These are phyloP conservation scores for Neonothopanus nambi DNA, from an alignment of 1,284 basidiomycete genomes.

Conservation along the genomic window DNA sequence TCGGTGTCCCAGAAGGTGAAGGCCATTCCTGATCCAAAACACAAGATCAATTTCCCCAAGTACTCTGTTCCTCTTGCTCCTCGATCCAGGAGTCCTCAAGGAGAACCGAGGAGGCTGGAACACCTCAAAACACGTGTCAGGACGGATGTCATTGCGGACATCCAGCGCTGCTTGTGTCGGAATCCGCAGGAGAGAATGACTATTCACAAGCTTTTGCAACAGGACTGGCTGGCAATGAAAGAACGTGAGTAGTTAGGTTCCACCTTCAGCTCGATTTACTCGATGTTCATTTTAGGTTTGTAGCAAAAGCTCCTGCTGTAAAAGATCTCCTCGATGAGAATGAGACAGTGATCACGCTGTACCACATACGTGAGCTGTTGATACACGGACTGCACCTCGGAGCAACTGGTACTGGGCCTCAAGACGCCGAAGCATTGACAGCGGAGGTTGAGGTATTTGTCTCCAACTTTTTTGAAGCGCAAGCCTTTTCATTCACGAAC, in stretches of 20 bases:
- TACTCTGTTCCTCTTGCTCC: slow-evolving; percentile 57
- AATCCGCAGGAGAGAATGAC: slow-evolving; percentile 76
- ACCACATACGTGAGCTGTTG: slow-evolving; percentile 72
- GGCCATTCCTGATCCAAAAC: slow-evolving; percentile 75
- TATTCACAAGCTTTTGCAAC: slow-evolving; percentile 74
- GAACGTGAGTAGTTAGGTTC: slow-evolving; percentile 31
- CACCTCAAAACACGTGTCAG: slow-evolving; percentile 68
- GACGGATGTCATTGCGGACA: slow-evolving; percentile 67
- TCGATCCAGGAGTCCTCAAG: slow-evolving; percentile 28
- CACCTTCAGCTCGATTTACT: not conserved
- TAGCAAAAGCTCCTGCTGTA: slow-evolving; percentile 19
- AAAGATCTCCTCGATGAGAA: slow-evolving; percentile 37
- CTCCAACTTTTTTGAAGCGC: not conserved
- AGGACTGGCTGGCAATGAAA: slow-evolving; percentile 66
- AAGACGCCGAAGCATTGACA: slow-evolving; percentile 38
- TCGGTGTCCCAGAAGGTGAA: slow-evolving; percentile 86
- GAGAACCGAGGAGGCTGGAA: slow-evolving; percentile 52
- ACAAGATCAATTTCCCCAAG: slow-evolving; percentile 77
- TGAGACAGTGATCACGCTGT: slow-evolving; percentile 71
- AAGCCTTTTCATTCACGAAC: not conserved
- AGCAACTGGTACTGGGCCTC: slow-evolving; percentile 25
- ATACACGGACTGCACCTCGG: slow-evolving; percentile 65
- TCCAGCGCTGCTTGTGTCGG: slow-evolving; percentile 74
- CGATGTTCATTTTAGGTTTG: slow-evolving; percentile 21
- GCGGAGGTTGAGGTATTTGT: slow-evolving; percentile 53